Percentiles rank a stretch among this genome's conserved stretches.
phyloP scores from a whole-genome alignment of 352 stramenopile genomes.

The Saprolegnia parasitica region DNA sequence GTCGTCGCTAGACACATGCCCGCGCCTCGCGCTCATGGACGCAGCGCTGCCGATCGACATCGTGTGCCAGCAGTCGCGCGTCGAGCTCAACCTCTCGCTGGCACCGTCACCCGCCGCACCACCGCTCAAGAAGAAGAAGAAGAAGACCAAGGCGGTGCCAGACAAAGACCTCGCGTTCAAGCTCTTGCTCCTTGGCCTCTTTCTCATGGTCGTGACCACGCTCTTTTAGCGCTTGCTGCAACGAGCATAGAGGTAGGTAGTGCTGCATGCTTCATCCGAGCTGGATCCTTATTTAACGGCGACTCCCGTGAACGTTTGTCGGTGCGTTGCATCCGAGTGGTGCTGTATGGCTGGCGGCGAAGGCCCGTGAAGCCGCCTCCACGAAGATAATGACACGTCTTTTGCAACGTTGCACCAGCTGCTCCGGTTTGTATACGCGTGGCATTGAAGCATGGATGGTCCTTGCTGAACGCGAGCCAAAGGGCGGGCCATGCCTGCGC shows the following conservation, averaged over 20 bases:
- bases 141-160: constrained; percentile 8
- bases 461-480: too few relatives aligned
- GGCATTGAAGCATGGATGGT: too few relatives aligned
- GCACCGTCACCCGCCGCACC: not conserved
- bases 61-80: not conserved
- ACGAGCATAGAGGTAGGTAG: not conserved
- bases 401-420: too few relatives aligned
- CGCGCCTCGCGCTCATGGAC: not conserved
- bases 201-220: constrained; percentile 11
- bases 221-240: constrained; percentile 1
- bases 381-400: too few relatives aligned
- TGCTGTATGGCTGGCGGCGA: too few relatives aligned
- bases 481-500: too few relatives aligned
- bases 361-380: too few relatives aligned
- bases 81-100: not conserved
- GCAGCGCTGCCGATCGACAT: not conserved
- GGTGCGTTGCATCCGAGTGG: too few relatives aligned
- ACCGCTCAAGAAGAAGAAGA: constrained; percentile 15
- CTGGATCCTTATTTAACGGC: too few relatives aligned
- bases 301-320: too few relatives aligned
- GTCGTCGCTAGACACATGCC: not conserved
- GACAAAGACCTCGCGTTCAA: constrained; percentile 16
- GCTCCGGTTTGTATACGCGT: too few relatives aligned
- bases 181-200: not conserved
- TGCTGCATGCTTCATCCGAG: too few relatives aligned